Evolutionary conservation across 139 green algal genomes (phyloP).

Genomic region (Chlorokybus atmophyticus): DNA sequence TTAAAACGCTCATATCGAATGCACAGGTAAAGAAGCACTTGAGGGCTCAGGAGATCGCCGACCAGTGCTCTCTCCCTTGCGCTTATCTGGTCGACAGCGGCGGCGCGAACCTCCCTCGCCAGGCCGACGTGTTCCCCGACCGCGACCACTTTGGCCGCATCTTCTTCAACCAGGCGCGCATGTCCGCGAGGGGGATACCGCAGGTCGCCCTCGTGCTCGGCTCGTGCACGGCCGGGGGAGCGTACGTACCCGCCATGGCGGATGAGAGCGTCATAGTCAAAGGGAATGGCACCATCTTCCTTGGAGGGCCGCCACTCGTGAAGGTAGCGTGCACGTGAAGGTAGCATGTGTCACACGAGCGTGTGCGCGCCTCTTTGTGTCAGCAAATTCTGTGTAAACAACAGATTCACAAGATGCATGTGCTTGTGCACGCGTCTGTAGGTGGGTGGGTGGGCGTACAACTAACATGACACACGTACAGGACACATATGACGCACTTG

Average conservation of each 20-base stretch:
- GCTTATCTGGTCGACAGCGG: constrained; percentile 78
- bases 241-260: constrained; percentile 53
- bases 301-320: constrained; percentile 49
- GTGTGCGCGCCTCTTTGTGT: not conserved
- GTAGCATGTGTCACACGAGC: not conserved
- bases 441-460: no score
- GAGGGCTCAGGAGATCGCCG: constrained; percentile 74
- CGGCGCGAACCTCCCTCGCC: constrained; percentile 76
- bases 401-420: no score
- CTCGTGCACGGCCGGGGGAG: constrained; percentile 81
- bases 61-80: constrained; percentile 71
- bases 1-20: no score
- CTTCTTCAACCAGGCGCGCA: constrained; percentile 67
- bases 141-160: constrained; percentile 84
- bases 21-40: constrained; percentile 75
- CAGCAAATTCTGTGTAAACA: no score
- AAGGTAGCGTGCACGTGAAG: constrained; percentile 7
- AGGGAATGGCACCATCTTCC: constrained; percentile 63
- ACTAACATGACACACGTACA: no score
- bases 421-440: not conserved
- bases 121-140: constrained; percentile 85
- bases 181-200: constrained; percentile 59
- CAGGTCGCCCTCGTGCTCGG: constrained; percentile 85
- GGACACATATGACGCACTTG: not conserved
- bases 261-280: constrained; percentile 29